Conservation (phyloP, 371 early-diverging fungal species). For the Mucor circinelloides region DNA sequence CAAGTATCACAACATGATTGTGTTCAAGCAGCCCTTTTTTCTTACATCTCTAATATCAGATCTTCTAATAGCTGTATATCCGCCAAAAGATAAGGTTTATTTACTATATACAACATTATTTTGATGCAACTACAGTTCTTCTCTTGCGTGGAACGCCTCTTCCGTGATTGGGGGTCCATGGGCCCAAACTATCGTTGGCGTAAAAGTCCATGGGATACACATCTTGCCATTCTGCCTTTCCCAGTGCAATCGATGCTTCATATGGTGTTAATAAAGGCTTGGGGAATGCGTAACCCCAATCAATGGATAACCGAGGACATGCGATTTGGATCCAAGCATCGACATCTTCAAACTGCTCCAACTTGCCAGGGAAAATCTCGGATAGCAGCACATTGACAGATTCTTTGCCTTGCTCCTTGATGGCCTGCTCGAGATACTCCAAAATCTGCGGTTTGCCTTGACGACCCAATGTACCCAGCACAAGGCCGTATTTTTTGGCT, state of each 20-base stretch:
- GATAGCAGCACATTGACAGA: conserved; percentile 83
- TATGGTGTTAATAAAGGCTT: conserved; percentile 97
- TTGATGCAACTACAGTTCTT: conserved; percentile 1
- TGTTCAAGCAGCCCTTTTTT: not conserved
- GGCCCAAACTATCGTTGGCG: conserved; percentile 87
- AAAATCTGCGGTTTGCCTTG: conserved; percentile 97
- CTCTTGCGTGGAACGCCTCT: conserved; percentile 40
- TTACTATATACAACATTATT: not conserved
- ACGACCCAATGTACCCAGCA: conserved; percentile 97
- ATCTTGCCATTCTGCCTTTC: conserved; percentile 77
- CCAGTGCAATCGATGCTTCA: conserved; percentile 91
- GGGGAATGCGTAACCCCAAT: conserved; percentile 98
- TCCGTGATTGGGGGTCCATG: conserved; percentile 94
- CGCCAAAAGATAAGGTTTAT: not conserved
- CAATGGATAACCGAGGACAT: conserved; percentile 98
- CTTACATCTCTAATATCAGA: not conserved
- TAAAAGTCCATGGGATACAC: conserved; percentile 99
- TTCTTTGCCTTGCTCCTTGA: conserved; percentile 68
- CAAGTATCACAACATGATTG: not conserved
- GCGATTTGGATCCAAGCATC: conserved; percentile 98
- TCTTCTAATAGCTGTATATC: not conserved
- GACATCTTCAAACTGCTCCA: conserved; percentile 86
- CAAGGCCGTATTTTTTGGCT: conserved; percentile 87
- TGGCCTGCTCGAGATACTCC: conserved; percentile 72
- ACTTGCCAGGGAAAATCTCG: conserved; percentile 93